Base-by-base conservation (phyloP, 371 early-diverging fungal species). In the Lichtheimia hyalospora region DNA sequence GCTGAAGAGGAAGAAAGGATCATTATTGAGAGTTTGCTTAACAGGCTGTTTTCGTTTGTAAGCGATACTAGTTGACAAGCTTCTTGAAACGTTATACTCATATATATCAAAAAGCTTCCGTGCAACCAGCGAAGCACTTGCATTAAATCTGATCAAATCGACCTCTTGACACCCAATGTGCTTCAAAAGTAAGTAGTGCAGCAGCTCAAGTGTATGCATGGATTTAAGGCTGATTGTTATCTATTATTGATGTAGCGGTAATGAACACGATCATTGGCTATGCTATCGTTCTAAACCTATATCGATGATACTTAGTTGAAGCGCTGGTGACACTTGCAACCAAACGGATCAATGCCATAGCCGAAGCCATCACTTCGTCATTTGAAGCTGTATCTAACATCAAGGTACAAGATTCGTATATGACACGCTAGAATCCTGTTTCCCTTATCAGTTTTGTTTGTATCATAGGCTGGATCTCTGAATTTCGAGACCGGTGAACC, bases 61-160 rank as follows among this genome's bases (percentile, higher is more conserved):
- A 21, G 46, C 5, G 46, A 6, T n/a, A n/a, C n/a, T n/a, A n/a
- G n/a, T n/a, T n/a, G n/a, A n/a, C n/a, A n/a, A n/a, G n/a, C n/a
- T n/a, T n/a, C n/a, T n/a, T n/a, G n/a, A n/a, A n/a, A n/a, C n/a
- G n/a, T n/a, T n/a, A n/a, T n/a, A n/a, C n/a, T n/a, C n/a, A n/a
- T n/a, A n/a, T n/a, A n/a, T n/a, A n/a, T n/a, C n/a, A 25, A 15
- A 44, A 25, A 55, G 56, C 56, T 55, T 23, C 56, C 56, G n/a
- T 55, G 56, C 42, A 44, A 44, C 21, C 39, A 55, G 41, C 14
- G 14, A n/a, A 27, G 21, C 16, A 44, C 18, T 20, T 21, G 42
- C 15, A 43, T 44, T 6, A 21, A 44, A n/a, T 43, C 21, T 13
- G 44, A 44, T 10, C 25, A 24, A 13, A 21, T n/a, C 5, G 25